Conservation (phyloP, 805 yeast species). For the Monosporozyma solicola region DNA sequence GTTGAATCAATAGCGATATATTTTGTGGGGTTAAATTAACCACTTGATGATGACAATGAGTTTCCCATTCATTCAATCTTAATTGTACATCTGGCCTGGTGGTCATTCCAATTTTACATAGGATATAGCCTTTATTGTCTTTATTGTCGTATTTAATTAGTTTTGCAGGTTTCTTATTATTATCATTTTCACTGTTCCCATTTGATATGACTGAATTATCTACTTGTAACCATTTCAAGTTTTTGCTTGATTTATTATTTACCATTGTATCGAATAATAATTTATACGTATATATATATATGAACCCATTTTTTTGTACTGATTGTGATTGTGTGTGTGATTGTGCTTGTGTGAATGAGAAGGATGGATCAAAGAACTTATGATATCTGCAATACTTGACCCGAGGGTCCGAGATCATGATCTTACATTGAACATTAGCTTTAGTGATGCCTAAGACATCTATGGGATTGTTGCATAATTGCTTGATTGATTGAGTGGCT, state of each 20-base stretch:
- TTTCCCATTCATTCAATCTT: slow-evolving; percentile 24
- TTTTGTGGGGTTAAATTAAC: slow-evolving; percentile 21
- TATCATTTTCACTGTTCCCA: neutral
- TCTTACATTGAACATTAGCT: slow-evolving; percentile 16
- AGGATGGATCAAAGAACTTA: slow-evolving; percentile 7
- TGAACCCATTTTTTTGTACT: slow-evolving; percentile 12
- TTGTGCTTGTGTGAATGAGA: neutral
- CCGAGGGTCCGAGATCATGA: slow-evolving; percentile 2
- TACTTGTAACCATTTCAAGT: slow-evolving; percentile 14
- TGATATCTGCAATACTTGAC: slow-evolving; percentile 17
- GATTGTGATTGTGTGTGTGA: neutral
- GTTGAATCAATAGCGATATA: slow-evolving; percentile 5
- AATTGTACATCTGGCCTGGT: slow-evolving; percentile 16
- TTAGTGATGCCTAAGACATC: slow-evolving; percentile 24
- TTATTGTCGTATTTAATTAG: neutral
- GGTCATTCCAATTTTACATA: slow-evolving; percentile 29
- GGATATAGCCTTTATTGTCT: slow-evolving; percentile 11
- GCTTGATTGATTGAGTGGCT: neutral
- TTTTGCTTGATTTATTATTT: neutral
- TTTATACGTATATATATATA: slow-evolving; percentile 23
- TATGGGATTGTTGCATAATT: neutral
- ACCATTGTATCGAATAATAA: slow-evolving; percentile 12
- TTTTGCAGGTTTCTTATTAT: neutral
- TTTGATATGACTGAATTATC: slow-evolving; percentile 15
- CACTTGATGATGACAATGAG: slow-evolving; percentile 20